These are phyloP conservation scores for Ziziphus jujuba DNA, from an alignment of 306 rosid species.

Conservation along the genomic window DNA sequence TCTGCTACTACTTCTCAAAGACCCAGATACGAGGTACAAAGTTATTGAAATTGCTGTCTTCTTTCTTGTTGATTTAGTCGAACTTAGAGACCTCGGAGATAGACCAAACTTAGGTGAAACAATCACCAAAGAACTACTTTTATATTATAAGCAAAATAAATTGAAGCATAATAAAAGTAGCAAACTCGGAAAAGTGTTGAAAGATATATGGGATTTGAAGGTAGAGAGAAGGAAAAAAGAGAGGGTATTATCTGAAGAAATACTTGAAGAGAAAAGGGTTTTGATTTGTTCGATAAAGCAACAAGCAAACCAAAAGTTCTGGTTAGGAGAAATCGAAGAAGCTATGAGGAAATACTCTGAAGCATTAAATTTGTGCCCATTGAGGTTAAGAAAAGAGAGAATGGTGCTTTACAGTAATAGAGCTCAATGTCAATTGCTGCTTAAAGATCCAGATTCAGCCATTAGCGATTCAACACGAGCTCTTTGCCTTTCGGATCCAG, in stretches of 20 bases:
- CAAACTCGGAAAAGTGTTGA: constrained; percentile 19
- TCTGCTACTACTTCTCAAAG: constrained; percentile 72
- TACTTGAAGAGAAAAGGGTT: constrained; percentile 41
- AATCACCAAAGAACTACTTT: constrained; percentile 46
- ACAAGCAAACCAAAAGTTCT: constrained; percentile 48
- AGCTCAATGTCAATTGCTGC: constrained; percentile 54
- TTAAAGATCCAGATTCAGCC: constrained; percentile 49
- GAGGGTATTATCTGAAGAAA: constrained; percentile 30
- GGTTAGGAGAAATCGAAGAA: constrained; percentile 54
- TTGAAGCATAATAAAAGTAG: constrained; percentile 4
- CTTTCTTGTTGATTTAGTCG: constrained; percentile 59
- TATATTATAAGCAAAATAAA: constrained; percentile 20
- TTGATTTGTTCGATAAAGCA: constrained; percentile 39
- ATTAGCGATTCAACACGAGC: constrained; percentile 68
- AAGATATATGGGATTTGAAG: constrained; percentile 37
- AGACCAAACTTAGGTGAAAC: constrained; percentile 53
- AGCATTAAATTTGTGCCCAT: constrained; percentile 55
- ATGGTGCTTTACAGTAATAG: constrained; percentile 61
- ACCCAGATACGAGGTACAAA: constrained; percentile 56
- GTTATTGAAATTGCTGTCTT: constrained; percentile 42
- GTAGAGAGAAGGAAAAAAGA: constrained; percentile 40
- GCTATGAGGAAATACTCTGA: constrained; percentile 51
- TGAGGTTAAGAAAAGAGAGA: constrained; percentile 51
- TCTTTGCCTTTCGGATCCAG: constrained; percentile 53
- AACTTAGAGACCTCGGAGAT: constrained; percentile 54